A percentile compares a stretch with the other conserved stretches of the same genome.
Evolutionary conservation across 306 rosid species (phyloP).

Genomic region (Citrullus colocynthis): DNA sequence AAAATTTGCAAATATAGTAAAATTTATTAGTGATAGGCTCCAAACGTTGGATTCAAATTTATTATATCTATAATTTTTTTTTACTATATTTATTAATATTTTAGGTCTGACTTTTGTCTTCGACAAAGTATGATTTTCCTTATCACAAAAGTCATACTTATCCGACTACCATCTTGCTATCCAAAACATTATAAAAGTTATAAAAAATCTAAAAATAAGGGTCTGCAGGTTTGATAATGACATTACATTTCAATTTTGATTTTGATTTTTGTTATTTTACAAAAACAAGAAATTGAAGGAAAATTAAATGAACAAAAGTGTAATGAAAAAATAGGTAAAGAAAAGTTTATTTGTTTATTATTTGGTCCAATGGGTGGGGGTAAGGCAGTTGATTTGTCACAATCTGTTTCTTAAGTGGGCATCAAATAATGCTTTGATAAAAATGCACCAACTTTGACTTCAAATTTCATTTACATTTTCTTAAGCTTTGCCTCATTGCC

Average conservation of each 20-base stretch:
- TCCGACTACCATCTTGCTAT: no score
- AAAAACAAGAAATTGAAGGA: neutral
- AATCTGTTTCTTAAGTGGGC: constrained; percentile 5
- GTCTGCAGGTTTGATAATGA: neutral
- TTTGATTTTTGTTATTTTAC: neutral
- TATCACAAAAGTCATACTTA: no score
- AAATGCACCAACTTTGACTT: neutral
- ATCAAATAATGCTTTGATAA: neutral
- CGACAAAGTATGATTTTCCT: no score
- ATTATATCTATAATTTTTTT: no score
- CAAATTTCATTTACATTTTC: neutral
- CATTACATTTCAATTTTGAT: neutral
- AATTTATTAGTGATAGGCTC: no score
- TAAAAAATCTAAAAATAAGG: no score
- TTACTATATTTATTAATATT: no score
- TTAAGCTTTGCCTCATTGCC: neutral
- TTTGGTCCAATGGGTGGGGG: neutral
- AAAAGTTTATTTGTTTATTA: neutral
- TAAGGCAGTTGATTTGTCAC: constrained; percentile 4
- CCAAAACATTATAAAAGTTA: no score
- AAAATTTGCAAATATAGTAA: no score
- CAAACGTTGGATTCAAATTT: no score
- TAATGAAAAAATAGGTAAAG: neutral
- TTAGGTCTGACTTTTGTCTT: no score
- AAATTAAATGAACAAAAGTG: neutral